A percentile compares a stretch with the other conserved stretches of the same genome.
These are phyloP conservation scores for Warburgia ugandensis DNA, from an alignment of 164 flowering plant genomes.

Conservation along the genomic window DNA sequence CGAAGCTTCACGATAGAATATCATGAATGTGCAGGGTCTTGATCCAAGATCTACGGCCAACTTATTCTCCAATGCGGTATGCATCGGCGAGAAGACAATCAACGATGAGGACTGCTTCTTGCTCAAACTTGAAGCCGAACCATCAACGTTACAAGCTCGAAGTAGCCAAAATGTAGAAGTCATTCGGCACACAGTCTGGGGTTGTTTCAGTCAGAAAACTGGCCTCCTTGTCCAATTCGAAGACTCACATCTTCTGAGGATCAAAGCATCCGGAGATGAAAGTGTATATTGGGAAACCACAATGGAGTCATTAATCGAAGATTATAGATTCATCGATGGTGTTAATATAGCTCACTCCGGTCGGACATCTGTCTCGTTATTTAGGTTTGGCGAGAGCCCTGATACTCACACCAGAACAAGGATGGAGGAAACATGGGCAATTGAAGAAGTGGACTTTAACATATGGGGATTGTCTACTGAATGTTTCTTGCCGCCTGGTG, in stretches of 20 bases:
- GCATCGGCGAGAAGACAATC: conserved; percentile 70
- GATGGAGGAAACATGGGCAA: conserved; percentile 85
- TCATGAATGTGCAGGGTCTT: conserved; percentile 56
- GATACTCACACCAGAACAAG: conserved; percentile 58
- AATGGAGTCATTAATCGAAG: conserved; percentile 64
- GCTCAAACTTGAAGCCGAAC: conserved; percentile 63
- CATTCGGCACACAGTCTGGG: conserved; percentile 80
- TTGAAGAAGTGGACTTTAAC: conserved; percentile 87
- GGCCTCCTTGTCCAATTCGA: conserved; percentile 66
- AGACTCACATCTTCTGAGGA: conserved; percentile 75
- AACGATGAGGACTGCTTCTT: conserved; percentile 80
- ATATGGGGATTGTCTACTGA: conserved; percentile 73
- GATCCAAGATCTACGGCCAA: conserved; percentile 82
- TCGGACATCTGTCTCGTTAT: conserved; percentile 48
- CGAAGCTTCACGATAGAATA: too few species aligned
- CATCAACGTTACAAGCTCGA: conserved; percentile 46
- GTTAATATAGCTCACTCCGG: conserved; percentile 77
- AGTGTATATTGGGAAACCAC: conserved; percentile 83
- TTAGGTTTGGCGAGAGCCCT: conserved; percentile 59
- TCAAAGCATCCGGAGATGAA: conserved; percentile 37
- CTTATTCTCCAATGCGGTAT: conserved; percentile 57
- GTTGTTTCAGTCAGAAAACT: conserved; percentile 87
- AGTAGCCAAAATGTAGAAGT: conserved; percentile 74
- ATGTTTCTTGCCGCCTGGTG: conserved; percentile 85
- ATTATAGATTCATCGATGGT: conserved; percentile 71